A percentile compares a stretch with the other conserved stretches of the same genome.
Conservation (phyloP, 768 basidiomycete species). For the Mycena floridula region DNA sequence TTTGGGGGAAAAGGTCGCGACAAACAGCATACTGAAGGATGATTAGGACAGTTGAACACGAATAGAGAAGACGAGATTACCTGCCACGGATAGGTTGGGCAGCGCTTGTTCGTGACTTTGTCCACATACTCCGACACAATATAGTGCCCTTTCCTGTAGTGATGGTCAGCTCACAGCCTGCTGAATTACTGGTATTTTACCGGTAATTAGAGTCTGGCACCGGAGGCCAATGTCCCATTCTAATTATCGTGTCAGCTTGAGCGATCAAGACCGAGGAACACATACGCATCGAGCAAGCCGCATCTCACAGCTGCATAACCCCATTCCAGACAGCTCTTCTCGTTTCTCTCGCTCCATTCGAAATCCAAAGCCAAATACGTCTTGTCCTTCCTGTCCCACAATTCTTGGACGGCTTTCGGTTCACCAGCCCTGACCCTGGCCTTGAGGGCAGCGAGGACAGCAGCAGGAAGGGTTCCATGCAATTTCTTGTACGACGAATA, state of each 20-base stretch:
- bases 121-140: conserved; percentile 67
- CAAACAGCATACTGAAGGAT: conserved; percentile 58
- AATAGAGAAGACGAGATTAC: conserved; percentile 21
- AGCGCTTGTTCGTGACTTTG: conserved; percentile 54
- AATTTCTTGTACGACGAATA: conserved; percentile 64
- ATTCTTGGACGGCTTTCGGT: conserved; percentile 50
- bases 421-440: conserved; percentile 61
- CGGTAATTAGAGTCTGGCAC: conserved; percentile 71
- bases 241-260: conserved; percentile 16
- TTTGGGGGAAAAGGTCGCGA: conserved; percentile 6
- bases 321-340: conserved; percentile 67
- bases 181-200: conserved; percentile 28
- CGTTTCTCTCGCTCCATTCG: conserved; percentile 69
- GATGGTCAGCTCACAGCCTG: conserved; percentile 7
- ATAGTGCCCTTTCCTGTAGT: conserved; percentile 63
- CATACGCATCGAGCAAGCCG: conserved; percentile 62
- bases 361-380: conserved; percentile 74
- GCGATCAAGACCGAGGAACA: conserved; percentile 18
- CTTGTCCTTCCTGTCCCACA: conserved; percentile 68
- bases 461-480: conserved; percentile 65
- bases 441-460: conserved; percentile 58
- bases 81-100: conserved; percentile 67
- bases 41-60: conserved; percentile 6
- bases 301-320: conserved; percentile 79
- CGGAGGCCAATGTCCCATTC: conserved; percentile 72